Evolutionary conservation across 257 asterid genomes (phyloP), one percentile per base, ranked within the genome.

Genomic region (Solanum stenotomum): DNA sequence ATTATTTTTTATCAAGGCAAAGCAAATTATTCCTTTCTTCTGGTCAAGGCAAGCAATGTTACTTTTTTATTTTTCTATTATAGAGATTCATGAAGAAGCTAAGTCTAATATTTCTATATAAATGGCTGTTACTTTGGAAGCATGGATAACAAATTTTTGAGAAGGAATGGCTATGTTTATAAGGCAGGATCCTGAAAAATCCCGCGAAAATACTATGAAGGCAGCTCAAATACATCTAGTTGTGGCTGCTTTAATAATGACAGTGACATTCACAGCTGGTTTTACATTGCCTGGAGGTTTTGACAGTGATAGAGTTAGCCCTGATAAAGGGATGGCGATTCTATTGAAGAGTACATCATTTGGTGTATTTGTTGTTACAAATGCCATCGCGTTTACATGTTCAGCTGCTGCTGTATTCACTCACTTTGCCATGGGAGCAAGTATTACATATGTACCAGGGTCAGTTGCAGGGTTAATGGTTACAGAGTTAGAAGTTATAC

Each of bases 191-290:
- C 72, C 33, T n/a, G 16, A 25, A 0, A 23, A 25, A 65, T 65
- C 72, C 33, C 33, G 72, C 29, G n/a, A 34, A 74, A 33, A 74
- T 9, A 9, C 23, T 20, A 34, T 72, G 81, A 18, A 74, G 49
- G 88, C 86, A 42, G 87, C 88, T 38, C 84, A 89, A 34, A 86
- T 68, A 59, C 86, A 84, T 22, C 29, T 89, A 42, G 56, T 89
- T 22, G 83, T 76, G 20, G 56, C 83, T 13, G 27, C 56, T 76
- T 46, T 76, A 76, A 11, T 76, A 76, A 76, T 76, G 83, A 76
- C 83, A 76, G 83, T 76, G 33, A 37, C 83, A 14, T 37, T 76
- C 52, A 75, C 83, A 22, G 83, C 83, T 35, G 83, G 83, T 22
- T 75, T 75, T 25, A 70, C 77, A 31, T 31, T 70, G 0, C 77